phyloP scores from a whole-genome alignment of 345 rosid species.

The rapeseed (Brassica napus) region DNA sequence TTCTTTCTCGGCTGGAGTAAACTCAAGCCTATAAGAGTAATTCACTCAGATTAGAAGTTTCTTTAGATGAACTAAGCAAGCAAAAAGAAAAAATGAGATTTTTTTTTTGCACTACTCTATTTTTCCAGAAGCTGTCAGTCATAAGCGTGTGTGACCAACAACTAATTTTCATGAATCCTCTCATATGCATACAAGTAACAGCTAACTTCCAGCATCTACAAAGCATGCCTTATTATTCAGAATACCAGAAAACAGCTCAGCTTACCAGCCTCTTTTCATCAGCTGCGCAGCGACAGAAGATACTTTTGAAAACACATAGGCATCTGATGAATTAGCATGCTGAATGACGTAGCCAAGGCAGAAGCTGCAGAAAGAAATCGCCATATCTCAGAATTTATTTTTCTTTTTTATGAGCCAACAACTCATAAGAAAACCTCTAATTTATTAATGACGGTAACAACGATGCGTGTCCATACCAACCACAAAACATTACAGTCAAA shows the following conservation, averaged over 20 bases:
- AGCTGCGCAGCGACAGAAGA: conserved; percentile 96
- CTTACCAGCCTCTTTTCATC: conserved; percentile 98
- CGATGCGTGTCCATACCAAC: conserved; percentile 6
- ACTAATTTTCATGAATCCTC: conserved; percentile 1
- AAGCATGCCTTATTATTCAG: neutral
- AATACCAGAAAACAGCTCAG: conserved; percentile 23
- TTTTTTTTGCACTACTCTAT: neutral
- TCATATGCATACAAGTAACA: conserved; percentile 19
- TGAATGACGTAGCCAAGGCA: conserved; percentile 78
- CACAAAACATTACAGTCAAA: conserved; percentile 9
- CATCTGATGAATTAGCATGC: conserved; percentile 79
- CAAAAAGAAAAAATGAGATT: neutral
- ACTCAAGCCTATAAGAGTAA: conserved; percentile 73
- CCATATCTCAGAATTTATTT: neutral
- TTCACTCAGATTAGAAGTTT: conserved; percentile 23
- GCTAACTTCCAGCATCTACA: conserved; percentile 17
- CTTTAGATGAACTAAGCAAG: conserved; percentile 18
- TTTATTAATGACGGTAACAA: neutral
- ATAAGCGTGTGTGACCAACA: conserved; percentile 16
- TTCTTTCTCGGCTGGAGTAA: conserved; percentile 78
- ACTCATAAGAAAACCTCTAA: conserved; percentile 6
- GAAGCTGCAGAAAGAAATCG: conserved; percentile 55
- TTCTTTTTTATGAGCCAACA: neutral
- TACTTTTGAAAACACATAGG: conserved; percentile 84
- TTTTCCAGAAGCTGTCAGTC: conserved; percentile 17